Evolutionary conservation across 768 basidiomycete genomes (phyloP), one percentile per base, ranked within the genome.

Genomic region (Neoboletus magnificus): DNA sequence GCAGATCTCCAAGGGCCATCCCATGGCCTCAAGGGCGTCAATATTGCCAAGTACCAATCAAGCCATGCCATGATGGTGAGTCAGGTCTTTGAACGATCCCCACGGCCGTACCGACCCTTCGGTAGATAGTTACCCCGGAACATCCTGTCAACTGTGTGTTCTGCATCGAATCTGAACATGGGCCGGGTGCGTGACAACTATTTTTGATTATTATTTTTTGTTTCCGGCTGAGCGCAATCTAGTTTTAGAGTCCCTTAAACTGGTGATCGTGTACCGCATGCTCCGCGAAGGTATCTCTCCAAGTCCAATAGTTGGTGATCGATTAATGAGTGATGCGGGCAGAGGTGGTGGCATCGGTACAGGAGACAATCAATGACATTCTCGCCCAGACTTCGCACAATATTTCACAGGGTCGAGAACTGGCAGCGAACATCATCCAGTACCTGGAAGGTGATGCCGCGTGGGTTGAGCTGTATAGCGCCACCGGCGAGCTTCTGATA

Each of bases 71-170:
- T 82, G 16, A 69, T 80, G 47, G 85, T 86, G 62, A 58, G 79
- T 73, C 22, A 40, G 52, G 22, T 51, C 48, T 53, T 53, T 47
- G 35, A 39, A 27, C 33, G 43, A 12, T 30, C 23, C 32, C 30
- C 33, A 32, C 13, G 29, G 20, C 25, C 45, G 48, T 25, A n/a
- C 56, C 45, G 27, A 59, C 44, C 44, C 13, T 41, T 49, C 11
- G n/a, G 32, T 50, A 96, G 94, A 87, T 84, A 5, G 78, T 94
- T 20, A 86, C 89, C 3, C 90, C 91, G 1, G 72, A 75, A 2
- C 87, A 86, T 67, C 82, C 92, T 0, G 85, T 85, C 2, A 84
- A 86, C 59, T 93, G 89, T 66, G 63, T 97, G 41, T 97, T 95
- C 71, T 83, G 83, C 45, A 76, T 94, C n/a, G 81, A 86, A 50